Evolutionary conservation across 108 stramenopile species (phyloP).

Genomic region (Skeletonema costatum): DNA sequence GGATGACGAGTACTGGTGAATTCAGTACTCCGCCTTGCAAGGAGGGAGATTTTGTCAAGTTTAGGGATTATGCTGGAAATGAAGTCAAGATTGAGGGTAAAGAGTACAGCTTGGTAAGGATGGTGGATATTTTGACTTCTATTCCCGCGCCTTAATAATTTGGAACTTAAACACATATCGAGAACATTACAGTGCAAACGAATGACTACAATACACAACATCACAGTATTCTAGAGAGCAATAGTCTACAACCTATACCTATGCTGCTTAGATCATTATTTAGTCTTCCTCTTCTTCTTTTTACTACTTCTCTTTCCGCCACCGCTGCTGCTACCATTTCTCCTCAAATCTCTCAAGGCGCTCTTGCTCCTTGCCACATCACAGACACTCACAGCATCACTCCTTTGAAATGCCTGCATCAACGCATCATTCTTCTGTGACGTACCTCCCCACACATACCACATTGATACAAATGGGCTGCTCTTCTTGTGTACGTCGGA

Average conservation of each 20-base stretch:
- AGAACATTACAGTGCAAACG: not conserved
- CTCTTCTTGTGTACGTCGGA: slow-evolving; percentile 83
- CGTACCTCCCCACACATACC: slow-evolving; percentile 88
- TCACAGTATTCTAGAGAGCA: not conserved
- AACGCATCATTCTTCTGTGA: slow-evolving; percentile 54
- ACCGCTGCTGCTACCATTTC: slow-evolving; percentile 38
- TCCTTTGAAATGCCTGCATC: slow-evolving; percentile 36
- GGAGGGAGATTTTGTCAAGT: slow-evolving; percentile 91
- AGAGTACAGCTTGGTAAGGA: slow-evolving; percentile 84
- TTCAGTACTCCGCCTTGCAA: slow-evolving; percentile 67
- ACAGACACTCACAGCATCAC: slow-evolving; percentile 28
- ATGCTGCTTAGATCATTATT: not conserved
- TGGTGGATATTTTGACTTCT: slow-evolving; percentile 90
- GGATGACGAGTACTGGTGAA: slow-evolving; percentile 86
- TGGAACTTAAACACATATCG: no score
- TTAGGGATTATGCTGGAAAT: slow-evolving; percentile 94
- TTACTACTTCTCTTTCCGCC: slow-evolving; percentile 4
- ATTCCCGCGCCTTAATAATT: not conserved
- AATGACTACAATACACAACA: not conserved
- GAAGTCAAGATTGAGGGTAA: slow-evolving; percentile 91
- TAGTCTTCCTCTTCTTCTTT: slow-evolving; percentile 4
- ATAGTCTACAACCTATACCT: no score
- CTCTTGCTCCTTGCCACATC: slow-evolving; percentile 84
- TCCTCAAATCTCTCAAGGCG: slow-evolving; percentile 84
- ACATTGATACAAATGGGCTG: slow-evolving; percentile 89